Base-by-base conservation (phyloP, 129 eudicot species). In the Ambrosia trifida region DNA sequence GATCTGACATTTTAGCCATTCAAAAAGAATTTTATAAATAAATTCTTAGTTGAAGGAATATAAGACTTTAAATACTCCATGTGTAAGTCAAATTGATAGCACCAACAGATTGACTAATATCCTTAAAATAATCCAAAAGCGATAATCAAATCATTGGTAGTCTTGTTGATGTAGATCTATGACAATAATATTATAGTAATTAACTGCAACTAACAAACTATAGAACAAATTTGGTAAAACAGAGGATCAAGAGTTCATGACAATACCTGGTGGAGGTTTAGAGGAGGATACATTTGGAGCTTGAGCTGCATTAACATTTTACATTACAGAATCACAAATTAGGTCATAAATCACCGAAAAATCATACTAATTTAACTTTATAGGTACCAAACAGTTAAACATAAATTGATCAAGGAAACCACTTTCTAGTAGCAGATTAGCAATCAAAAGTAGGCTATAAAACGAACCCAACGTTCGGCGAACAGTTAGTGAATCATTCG, bases 251-350 rank as follows among this genome's bases (percentile, higher is more conserved):
- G 56, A 69, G 60, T 19, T 38, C 12, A 41, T 14, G 43, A 61
- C n/a, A 46, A 52, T 77, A 81, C 82, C 85, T 72, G 82, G 75
- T 46, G 85, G 79, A 59, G 82, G 70, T 70, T 64, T 24, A 18
- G 74, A 11, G 19, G 28, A 56, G 28, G 85, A 72, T 57, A 79
- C 74, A 61, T 45, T 3, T 81, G 85, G 85, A 72, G 82, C 62
- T 41, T 74, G 49, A 49, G 82, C 85, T 81, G 79, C 72, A 69
- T 56, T 59, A 77, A 62, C 40, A 59, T 45, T 76, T 40, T 58
- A 10, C 5, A 68, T 45, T 32, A n/a, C 16, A 41, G 28, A 24
- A 24, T 0, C 28, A 24, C 1, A 24, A 24, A 24, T 24, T 24
- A 24, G 28, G 28, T 24, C 28, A 24, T 24, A 24, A 24, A 24